phyloP scores from a whole-genome alignment of 164 flowering plant genomes.

The Vitis cinerea region DNA sequence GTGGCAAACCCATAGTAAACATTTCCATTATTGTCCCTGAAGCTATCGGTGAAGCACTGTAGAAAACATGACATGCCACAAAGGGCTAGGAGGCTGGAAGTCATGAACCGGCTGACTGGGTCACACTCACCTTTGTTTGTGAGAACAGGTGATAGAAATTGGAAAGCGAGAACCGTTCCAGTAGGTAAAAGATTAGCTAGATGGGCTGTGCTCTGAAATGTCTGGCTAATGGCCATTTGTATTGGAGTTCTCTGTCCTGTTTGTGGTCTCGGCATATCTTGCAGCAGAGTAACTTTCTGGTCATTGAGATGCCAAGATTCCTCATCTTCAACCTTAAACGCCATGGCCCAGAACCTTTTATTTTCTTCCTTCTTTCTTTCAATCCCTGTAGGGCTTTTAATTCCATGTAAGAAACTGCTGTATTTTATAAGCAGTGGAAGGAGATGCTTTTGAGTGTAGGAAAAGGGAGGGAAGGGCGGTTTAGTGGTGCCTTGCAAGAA shows the following conservation, averaged over 20 bases:
- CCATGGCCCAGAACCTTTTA: constrained; percentile 24
- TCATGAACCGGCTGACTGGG: constrained; percentile 36
- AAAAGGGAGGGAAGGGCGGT: constrained; percentile 25
- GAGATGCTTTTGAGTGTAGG: constrained; percentile 21
- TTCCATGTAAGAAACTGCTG: no score
- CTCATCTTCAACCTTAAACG: constrained; percentile 33
- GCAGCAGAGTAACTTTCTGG: constrained; percentile 35
- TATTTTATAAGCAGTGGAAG: neutral
- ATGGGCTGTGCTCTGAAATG: constrained; percentile 64
- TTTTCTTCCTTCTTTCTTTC: neutral
- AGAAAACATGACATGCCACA: constrained; percentile 58
- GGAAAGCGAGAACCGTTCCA: constrained; percentile 65
- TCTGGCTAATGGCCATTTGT: constrained; percentile 58
- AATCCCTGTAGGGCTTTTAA: neutral
- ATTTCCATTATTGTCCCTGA: constrained; percentile 51
- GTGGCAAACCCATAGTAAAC: constrained; percentile 43
- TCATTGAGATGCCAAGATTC: constrained; percentile 15
- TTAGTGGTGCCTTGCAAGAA: constrained; percentile 50
- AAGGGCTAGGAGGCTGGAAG: constrained; percentile 42
- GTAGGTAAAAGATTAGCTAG: constrained; percentile 69
- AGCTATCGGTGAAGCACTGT: constrained; percentile 59
- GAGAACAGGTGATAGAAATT: constrained; percentile 62
- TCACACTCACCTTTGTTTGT: constrained; percentile 61
- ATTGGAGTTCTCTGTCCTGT: constrained; percentile 26
- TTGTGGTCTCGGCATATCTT: constrained; percentile 18